Evolutionary conservation across 225 moss, liverwort and hornwort species (phyloP).

Genomic region (Straminergon stramineum): DNA sequence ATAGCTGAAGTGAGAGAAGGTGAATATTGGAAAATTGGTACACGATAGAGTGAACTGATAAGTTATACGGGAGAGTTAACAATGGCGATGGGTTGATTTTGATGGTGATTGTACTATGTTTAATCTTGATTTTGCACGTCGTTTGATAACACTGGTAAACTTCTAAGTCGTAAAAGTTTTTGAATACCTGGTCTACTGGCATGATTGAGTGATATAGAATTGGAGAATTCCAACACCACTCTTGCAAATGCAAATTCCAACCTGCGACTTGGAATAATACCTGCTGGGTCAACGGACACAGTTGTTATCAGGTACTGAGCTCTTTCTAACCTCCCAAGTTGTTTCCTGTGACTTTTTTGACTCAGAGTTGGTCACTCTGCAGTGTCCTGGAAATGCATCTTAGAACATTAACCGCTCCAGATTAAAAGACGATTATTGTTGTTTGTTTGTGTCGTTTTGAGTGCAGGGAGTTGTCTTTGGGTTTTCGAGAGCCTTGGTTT

Average conservation of each 20-base stretch:
- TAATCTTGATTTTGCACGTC: neutral
- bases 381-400: neutral
- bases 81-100: neutral
- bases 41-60: neutral
- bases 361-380: neutral
- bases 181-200: neutral
- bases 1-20: constrained; percentile 13
- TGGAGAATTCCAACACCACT: constrained; percentile 18
- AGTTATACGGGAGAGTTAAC: neutral
- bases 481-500: neutral
- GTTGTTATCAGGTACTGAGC: constrained; percentile 67
- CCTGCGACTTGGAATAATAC: constrained; percentile 83
- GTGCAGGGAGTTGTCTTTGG: neutral
- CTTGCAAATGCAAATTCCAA: constrained; percentile 37
- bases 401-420: neutral
- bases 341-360: neutral
- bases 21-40: neutral
- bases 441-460: neutral
- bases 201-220: neutral
- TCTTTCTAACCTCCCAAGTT: neutral
- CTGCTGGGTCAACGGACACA: constrained; percentile 95
- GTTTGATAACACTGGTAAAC: neutral
- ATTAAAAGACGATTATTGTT: neutral
- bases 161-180: neutral
- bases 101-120: neutral